phyloP scores from a whole-genome alignment of 305 asterid genomes.

The Solanum hybrid region DNA sequence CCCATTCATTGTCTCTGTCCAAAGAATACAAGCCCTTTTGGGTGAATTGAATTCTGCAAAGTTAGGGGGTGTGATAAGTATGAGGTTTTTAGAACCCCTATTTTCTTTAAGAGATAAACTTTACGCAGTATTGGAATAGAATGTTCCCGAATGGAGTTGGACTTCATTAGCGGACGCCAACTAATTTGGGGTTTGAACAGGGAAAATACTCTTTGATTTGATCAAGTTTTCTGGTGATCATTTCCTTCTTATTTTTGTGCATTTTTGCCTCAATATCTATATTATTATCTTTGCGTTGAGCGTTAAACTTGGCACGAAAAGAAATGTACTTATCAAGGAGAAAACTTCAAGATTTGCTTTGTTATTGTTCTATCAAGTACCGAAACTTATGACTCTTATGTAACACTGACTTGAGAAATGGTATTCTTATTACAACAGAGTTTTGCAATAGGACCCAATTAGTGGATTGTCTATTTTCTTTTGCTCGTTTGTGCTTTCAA shows the following conservation, averaged over 20 bases:
- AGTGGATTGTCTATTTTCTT: neutral
- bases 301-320: neutral
- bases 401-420: neutral
- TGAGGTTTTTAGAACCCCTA: neutral
- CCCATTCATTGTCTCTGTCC: fast-evolving
- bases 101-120: neutral
- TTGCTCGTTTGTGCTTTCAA: neutral
- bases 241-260: neutral
- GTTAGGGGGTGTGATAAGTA: neutral
- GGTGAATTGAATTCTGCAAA: neutral
- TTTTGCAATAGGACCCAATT: neutral
- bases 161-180: neutral
- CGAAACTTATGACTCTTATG: too few relatives aligned
- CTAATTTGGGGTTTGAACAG: neutral
- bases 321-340: neutral
- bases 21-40: neutral
- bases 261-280: neutral
- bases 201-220: neutral
- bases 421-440: neutral
- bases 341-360: neutral
- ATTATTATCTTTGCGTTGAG: neutral
- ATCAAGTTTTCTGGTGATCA: neutral
- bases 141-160: neutral
- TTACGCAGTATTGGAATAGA: neutral
- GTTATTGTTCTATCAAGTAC: neutral